Base-by-base conservation (phyloP, 805 yeast species). In the Pichia deserticola region DNA sequence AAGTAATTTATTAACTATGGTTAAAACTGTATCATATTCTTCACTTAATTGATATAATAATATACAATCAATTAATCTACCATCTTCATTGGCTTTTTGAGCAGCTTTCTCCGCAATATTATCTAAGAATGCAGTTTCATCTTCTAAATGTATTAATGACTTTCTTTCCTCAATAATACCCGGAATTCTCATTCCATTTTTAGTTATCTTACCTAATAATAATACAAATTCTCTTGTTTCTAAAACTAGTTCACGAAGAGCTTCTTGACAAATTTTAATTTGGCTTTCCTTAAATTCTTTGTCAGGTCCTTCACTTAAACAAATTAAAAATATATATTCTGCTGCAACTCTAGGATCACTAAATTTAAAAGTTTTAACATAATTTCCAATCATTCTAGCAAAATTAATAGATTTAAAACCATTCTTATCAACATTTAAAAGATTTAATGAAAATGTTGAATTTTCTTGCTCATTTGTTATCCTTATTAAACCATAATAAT, bases 281-380 rank as follows among this genome's bases (percentile, higher is more conserved):
- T 82, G 84, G 34, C 72, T 30, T 54, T 37, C n/a, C 10, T 33
- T 34, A 33, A 42, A 42, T 6, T 11, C 7, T 48, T 42, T 28
- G 66, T 72, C 45, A 25, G 35, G 35, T 30, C 41, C 41, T n/a
- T 72, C 70, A 54, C 73, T 68, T 57, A 89, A 59, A 44, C 87
- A 82, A 30, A 89, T 81, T 57, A 86, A 70, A 29, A 86, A 74
- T 47, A 92, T 68, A 61, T 93, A 93, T 63, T 92, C 96, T n/a
- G 87, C 86, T 0, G 97, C 97, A 50, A 85, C 87, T 59, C 83
- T 79, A 28, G 98, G 95, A 67, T 89, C 95, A 38, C 92, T 79
- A 51, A 79, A 78, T 59, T 89, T 83, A 73, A 93, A 92, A 15
- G 83, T 79, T 54, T 89, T 77, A 10, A 93, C 86, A 66, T 88